Conservation (phyloP, 2,329 filamentous ascomycete species). For the Colletotrichum truncatum region DNA sequence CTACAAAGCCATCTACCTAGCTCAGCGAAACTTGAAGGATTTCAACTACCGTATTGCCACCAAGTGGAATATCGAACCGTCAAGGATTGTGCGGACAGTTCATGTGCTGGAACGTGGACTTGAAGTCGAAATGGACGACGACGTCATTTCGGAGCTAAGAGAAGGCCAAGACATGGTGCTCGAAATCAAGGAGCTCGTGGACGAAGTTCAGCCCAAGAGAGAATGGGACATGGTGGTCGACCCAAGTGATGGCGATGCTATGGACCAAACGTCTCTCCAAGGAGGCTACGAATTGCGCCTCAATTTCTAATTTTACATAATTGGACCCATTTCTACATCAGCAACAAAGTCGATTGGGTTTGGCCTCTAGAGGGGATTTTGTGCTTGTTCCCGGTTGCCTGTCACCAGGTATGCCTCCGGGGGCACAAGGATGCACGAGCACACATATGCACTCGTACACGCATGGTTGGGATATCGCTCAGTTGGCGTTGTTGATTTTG, state of each 20-base stretch:
- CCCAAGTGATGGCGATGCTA: constrained; percentile 47
- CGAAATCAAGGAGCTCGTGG: constrained; percentile 64
- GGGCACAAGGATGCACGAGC: constrained; percentile 8
- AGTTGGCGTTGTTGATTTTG: constrained; percentile 33
- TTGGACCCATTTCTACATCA: constrained; percentile 14
- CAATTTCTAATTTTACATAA: constrained; percentile 48
- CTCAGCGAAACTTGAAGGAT: constrained; percentile 78
- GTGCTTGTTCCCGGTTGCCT: constrained; percentile 3
- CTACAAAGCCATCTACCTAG: constrained; percentile 87
- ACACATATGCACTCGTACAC: constrained; percentile 22
- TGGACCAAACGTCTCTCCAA: constrained; percentile 40
- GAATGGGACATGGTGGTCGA: constrained; percentile 73
- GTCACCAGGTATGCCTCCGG: constrained; percentile 15
- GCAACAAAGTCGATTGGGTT: constrained; percentile 16
- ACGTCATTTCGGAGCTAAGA: constrained; percentile 81
- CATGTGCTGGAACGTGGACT: constrained; percentile 79
- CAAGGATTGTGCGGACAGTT: constrained; percentile 75
- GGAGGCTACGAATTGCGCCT: constrained; percentile 56
- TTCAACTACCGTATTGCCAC: constrained; percentile 76
- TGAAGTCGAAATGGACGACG: constrained; percentile 89
- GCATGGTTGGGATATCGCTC: constrained; percentile 29
- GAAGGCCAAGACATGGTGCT: constrained; percentile 94
- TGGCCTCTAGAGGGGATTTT: constrained; percentile 6
- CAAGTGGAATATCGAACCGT: constrained; percentile 84
- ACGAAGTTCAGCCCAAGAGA: constrained; percentile 53